Evolutionary conservation across 805 yeast species (phyloP).

Genomic region (Schizosaccharomyces lindneri): DNA sequence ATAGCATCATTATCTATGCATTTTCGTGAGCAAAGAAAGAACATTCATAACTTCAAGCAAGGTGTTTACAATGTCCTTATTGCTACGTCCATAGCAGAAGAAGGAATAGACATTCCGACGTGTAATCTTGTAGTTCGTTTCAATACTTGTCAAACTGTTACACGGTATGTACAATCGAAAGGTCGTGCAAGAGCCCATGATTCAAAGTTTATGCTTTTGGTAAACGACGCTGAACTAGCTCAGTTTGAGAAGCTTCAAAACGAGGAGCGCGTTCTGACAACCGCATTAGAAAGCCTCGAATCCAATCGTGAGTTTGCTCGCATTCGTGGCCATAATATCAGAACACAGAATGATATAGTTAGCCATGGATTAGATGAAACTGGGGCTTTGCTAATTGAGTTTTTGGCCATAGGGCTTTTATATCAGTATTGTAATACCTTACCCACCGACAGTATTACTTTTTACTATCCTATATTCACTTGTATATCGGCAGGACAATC

Average conservation of each 20-base stretch:
- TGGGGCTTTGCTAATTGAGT: constrained; percentile 2
- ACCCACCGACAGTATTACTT: neutral
- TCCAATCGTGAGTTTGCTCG: no score
- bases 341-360: neutral
- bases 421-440: neutral
- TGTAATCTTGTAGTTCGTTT: constrained; percentile 5
- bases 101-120: constrained; percentile 6
- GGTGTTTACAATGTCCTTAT: constrained; percentile 3
- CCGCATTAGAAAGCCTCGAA: neutral
- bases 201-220: constrained; percentile 2
- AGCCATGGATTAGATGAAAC: neutral
- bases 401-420: constrained; percentile 1
- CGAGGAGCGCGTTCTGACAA: neutral
- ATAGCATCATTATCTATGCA: constrained; percentile 2
- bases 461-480: constrained; percentile 1
- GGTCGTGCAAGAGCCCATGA: constrained; percentile 5
- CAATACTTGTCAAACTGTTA: constrained; percentile 2
- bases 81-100: constrained; percentile 6
- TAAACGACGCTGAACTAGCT: neutral
- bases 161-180: constrained; percentile 4
- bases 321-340: no score
- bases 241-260: neutral
- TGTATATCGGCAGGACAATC: neutral
- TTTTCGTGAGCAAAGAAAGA: constrained; percentile 2
- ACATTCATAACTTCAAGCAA: constrained; percentile 2